Conservation (phyloP, 2,329 filamentous ascomycete species). For the Allantophomopsis cytisporea region DNA sequence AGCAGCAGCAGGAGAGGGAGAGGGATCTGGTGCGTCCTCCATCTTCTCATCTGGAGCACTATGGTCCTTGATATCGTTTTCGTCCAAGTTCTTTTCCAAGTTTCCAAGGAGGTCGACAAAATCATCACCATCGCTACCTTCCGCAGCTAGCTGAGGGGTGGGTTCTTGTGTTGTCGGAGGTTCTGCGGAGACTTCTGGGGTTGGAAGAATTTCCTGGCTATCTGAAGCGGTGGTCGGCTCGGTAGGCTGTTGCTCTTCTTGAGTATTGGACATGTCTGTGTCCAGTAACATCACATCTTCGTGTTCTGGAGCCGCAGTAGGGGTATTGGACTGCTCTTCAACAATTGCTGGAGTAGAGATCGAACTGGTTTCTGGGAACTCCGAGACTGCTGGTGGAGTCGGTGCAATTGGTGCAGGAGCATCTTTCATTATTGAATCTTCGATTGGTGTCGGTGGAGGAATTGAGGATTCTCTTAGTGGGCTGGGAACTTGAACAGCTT, state of each 20-base stretch:
- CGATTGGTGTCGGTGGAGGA: too few species aligned
- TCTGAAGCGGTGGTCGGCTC: too few species aligned
- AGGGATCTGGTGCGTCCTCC: neutral
- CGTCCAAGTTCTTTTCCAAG: conserved; percentile 26
- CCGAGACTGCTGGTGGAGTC: neutral
- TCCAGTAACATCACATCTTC: neutral
- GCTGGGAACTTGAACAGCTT: too few species aligned
- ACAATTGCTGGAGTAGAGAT: neutral
- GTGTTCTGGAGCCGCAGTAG: neutral
- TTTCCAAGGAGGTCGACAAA: conserved; percentile 28
- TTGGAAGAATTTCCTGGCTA: too few species aligned
- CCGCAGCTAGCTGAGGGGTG: neutral
- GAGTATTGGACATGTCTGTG: neutral
- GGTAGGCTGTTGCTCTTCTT: too few species aligned
- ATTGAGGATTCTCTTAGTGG: too few species aligned
- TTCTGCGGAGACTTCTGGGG: neutral
- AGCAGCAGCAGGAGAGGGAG: neutral
- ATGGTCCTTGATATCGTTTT: neutral
- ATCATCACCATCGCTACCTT: conserved; percentile 1
- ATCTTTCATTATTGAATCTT: too few species aligned
- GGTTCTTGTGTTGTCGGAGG: neutral
- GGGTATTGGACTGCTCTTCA: neutral
- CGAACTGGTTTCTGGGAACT: neutral
- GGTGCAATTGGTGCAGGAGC: too few species aligned
- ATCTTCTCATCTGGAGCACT: neutral